Evolutionary conservation across 2,329 filamentous ascomycete genomes (phyloP).

Genomic region (Ophiostoma novo-ulmi): DNA sequence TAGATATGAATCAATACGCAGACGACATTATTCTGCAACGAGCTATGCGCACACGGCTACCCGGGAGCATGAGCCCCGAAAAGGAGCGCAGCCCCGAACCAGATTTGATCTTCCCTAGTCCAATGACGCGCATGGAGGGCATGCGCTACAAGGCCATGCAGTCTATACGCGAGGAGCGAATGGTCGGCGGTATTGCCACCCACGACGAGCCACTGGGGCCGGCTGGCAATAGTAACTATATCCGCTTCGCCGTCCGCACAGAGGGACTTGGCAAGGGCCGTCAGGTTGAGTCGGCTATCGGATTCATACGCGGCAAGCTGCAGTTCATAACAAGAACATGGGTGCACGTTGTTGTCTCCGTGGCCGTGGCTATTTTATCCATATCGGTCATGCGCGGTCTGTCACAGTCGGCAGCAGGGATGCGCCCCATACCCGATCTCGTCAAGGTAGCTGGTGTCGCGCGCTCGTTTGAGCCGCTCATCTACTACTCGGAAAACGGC

Average conservation of each 20-base stretch:
- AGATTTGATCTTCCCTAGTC: slow-evolving; percentile 35
- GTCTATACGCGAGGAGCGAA: slow-evolving; percentile 28
- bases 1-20: slow-evolving; percentile 19
- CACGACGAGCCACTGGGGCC: neutral
- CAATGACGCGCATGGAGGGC: slow-evolving; percentile 12
- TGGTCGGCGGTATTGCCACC: slow-evolving; percentile 2
- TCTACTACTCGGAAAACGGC: slow-evolving; percentile 90
- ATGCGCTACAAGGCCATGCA: slow-evolving; percentile 12
- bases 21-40: slow-evolving; percentile 43
- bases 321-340: slow-evolving; percentile 62
- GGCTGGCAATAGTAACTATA: slow-evolving; percentile 47
- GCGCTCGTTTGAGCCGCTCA: slow-evolving; percentile 86
- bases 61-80: slow-evolving; percentile 52
- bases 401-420: slow-evolving; percentile 57
- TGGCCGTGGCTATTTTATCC: slow-evolving; percentile 58
- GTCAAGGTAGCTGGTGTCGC: slow-evolving; percentile 87
- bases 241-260: slow-evolving; percentile 79
- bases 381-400: slow-evolving; percentile 61
- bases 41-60: slow-evolving; percentile 52
- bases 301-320: slow-evolving; percentile 57
- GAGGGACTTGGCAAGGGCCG: slow-evolving; percentile 85
- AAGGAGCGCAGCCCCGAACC: slow-evolving; percentile 48
- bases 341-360: slow-evolving; percentile 58
- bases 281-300: slow-evolving; percentile 69
- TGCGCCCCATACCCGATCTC: slow-evolving; percentile 70